A percentile compares a stretch with the other conserved stretches of the same genome.
Evolutionary conservation across 148 eudicot genomes (phyloP).

Genomic region (Nepenthes gracilis): DNA sequence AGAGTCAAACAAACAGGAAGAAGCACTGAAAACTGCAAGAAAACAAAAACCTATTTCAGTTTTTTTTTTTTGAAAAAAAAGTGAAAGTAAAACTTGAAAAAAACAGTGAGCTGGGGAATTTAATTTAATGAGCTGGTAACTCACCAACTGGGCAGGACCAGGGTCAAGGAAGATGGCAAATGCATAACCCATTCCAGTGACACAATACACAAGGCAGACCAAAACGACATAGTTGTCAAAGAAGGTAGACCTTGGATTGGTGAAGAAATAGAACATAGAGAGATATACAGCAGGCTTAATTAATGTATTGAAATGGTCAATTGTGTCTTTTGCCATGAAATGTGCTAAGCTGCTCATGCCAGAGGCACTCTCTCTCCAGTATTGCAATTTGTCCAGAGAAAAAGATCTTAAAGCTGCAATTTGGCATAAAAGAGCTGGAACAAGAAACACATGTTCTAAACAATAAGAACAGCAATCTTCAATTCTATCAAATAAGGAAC

Average conservation of each 20-base stretch:
- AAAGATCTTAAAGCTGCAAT: conserved; percentile 86
- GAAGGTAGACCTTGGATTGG: conserved; percentile 89
- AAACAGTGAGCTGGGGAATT: neutral
- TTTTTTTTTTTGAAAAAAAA: neutral
- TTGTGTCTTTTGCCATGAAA: conserved; percentile 81
- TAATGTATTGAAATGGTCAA: conserved; percentile 68
- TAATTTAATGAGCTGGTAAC: neutral
- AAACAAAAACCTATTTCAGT: neutral
- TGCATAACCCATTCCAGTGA: conserved; percentile 80
- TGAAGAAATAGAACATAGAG: conserved; percentile 88
- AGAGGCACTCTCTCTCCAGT: conserved; percentile 84
- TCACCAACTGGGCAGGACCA: conserved; percentile 89
- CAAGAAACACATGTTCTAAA: neutral
- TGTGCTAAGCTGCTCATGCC: conserved; percentile 95
- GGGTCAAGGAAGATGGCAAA: conserved; percentile 85
- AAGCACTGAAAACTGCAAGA: conserved; percentile 64
- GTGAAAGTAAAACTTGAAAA: neutral
- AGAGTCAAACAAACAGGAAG: conserved; percentile 68
- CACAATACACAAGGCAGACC: conserved; percentile 83
- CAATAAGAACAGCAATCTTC: neutral
- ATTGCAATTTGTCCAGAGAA: conserved; percentile 81
- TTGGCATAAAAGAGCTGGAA: conserved; percentile 93
- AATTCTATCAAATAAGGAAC: neutral
- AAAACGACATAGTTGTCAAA: conserved; percentile 62
- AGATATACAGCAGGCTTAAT: conserved; percentile 86